A percentile compares a stretch with the other conserved stretches of the same genome.
These are phyloP conservation scores for Pseudozyma thailandica DNA, from an alignment of 1,284 basidiomycete genomes.

Conservation along the genomic window DNA sequence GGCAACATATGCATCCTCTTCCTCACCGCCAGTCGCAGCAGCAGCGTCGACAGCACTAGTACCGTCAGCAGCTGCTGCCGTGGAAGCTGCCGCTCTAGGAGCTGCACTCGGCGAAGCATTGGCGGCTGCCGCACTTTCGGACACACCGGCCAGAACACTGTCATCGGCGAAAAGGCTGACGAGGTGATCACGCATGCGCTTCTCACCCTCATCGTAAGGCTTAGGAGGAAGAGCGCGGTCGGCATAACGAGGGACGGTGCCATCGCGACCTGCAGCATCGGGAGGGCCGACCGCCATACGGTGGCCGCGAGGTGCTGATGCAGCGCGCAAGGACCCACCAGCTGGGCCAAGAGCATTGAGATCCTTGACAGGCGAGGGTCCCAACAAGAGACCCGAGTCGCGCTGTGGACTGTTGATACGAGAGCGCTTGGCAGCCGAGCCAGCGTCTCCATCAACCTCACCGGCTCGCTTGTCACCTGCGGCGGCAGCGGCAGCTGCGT, in stretches of 20 bases:
- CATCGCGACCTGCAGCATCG: conserved; percentile 36
- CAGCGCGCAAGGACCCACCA: conserved; percentile 55
- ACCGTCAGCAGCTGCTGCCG: conserved; percentile 1
- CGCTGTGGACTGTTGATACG: conserved; percentile 35
- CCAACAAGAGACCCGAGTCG: conserved; percentile 29
- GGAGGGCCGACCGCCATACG: conserved; percentile 51
- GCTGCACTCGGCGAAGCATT: conserved; percentile 8
- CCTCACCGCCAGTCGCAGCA: conserved; percentile 7
- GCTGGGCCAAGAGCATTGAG: conserved; percentile 61
- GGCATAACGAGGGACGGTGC: conserved; percentile 60
- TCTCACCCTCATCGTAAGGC: conserved; percentile 63
- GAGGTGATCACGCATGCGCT: conserved; percentile 59
- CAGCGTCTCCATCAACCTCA: conserved; percentile 20
- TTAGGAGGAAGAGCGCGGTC: conserved; percentile 59
- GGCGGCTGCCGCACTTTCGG: conserved; percentile 6
- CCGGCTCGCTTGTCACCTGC: conserved; percentile 33
- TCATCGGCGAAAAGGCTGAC: conserved; percentile 64
- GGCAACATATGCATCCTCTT: conserved; percentile 20
- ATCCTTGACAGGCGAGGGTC: conserved; percentile 62
- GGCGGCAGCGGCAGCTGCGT: not conserved
- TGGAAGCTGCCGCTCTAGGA: not conserved
- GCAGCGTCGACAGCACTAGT: not conserved
- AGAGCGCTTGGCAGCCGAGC: conserved; percentile 41
- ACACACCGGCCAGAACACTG: conserved; percentile 17
- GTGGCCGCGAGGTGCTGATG: conserved; percentile 47